A percentile compares a stretch with the other conserved stretches of the same genome.
phyloP scores from a whole-genome alignment of 352 stramenopile genomes.

The Globisporangium perplexum region DNA sequence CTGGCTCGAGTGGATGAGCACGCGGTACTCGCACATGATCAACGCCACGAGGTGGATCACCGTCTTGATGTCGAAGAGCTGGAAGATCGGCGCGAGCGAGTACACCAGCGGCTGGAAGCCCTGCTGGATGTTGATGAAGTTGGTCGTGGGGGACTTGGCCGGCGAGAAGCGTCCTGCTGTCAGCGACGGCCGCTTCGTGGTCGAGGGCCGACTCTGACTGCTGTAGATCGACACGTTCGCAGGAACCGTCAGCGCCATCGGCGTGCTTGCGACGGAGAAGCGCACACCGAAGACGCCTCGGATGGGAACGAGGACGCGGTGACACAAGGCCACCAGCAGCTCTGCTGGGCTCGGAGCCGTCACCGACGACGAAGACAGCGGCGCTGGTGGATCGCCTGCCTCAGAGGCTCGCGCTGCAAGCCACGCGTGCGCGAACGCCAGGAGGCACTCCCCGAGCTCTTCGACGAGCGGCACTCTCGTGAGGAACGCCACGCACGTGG shows the following conservation, averaged over 20 bases:
- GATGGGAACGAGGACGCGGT: constrained; percentile 51
- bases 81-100: constrained; percentile 60
- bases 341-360: constrained; percentile 13
- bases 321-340: constrained; percentile 46
- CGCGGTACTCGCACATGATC: constrained; percentile 71
- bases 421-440: constrained; percentile 52
- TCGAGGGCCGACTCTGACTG: constrained; percentile 1
- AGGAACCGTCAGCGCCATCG: constrained; percentile 41
- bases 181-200: constrained; percentile 1
- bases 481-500: constrained; percentile 67
- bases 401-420: constrained; percentile 10
- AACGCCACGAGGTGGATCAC: constrained; percentile 61
- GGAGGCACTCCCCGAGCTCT: constrained; percentile 40
- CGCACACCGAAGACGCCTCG: constrained; percentile 60
- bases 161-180: constrained; percentile 25
- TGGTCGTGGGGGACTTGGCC: constrained; percentile 29
- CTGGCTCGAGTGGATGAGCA: constrained; percentile 75
- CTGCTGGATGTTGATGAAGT: constrained; percentile 43
- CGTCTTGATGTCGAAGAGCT: constrained; percentile 69
- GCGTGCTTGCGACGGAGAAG: constrained; percentile 32
- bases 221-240: constrained; percentile 55
- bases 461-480: constrained; percentile 63
- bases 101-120: constrained; percentile 67
- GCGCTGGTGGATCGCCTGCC: background rate
- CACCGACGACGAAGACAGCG: background rate